Percentiles rank a stretch among this genome's conserved stretches.
phyloP scores from a whole-genome alignment of 331 rosid species.

The Malus hybrid region DNA sequence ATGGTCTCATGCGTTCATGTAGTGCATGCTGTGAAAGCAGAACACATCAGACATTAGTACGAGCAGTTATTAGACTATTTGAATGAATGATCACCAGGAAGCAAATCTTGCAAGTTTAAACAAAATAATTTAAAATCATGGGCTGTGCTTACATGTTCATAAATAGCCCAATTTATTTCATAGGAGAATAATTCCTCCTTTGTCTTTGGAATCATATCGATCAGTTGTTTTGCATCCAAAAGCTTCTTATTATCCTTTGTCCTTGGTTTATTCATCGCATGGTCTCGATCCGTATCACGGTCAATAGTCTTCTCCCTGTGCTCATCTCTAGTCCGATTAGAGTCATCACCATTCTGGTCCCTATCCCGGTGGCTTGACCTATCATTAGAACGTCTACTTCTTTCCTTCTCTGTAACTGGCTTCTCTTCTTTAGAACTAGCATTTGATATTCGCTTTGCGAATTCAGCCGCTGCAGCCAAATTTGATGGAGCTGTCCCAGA shows the following conservation, averaged over 20 bases:
- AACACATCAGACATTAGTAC: neutral
- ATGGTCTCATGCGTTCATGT: slow-evolving; percentile 95
- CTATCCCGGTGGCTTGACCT: slow-evolving; percentile 63
- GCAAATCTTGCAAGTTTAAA: slow-evolving; percentile 1
- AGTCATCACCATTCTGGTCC: slow-evolving; percentile 64
- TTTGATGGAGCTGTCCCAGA: slow-evolving; percentile 69
- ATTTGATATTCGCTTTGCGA: slow-evolving; percentile 82
- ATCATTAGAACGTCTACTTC: slow-evolving; percentile 70
- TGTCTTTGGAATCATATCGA: slow-evolving; percentile 97
- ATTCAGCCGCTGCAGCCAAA: slow-evolving; percentile 97
- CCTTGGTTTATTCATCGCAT: slow-evolving; percentile 54
- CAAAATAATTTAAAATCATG: neutral
- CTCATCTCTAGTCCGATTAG: slow-evolving; percentile 56
- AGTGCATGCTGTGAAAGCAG: slow-evolving; percentile 56
- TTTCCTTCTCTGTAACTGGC: slow-evolving; percentile 67
- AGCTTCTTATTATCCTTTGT: slow-evolving; percentile 71
- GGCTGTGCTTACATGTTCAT: slow-evolving; percentile 57
- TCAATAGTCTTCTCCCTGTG: slow-evolving; percentile 48
- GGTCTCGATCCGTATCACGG: slow-evolving; percentile 58
- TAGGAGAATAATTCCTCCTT: slow-evolving; percentile 93
- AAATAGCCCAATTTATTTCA: slow-evolving; percentile 83
- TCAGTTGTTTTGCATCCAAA: slow-evolving; percentile 82
- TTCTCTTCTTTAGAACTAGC: slow-evolving; percentile 74
- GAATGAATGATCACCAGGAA: neutral
- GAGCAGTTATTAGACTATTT: neutral